Evolutionary conservation across 345 rosid genomes (phyloP), one percentile per base, ranked within the genome.

Genomic region (Citrus glauca): DNA sequence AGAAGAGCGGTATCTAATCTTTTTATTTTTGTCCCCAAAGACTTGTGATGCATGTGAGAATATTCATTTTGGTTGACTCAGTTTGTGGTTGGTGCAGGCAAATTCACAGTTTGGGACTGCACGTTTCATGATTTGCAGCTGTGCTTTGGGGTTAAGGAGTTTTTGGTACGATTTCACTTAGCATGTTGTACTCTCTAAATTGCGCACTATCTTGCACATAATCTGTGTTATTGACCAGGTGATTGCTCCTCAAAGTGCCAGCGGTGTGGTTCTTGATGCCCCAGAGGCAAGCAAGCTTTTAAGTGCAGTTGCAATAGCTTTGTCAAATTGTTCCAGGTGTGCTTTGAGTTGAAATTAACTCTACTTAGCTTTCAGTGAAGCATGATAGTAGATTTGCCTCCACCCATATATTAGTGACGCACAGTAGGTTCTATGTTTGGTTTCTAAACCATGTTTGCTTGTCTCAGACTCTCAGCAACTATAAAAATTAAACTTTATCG

Each of bases 171-270:
- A 69, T 65, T 73, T 67, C 30, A 66, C 70, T 80, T 40, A 19
- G 61, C 62, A 64, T 71, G 35, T 17, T 77, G 35, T 32, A 66
- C 19, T 71, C 64, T 70, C 16, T 75, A 30, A 28, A 33, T 74
- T 9, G 8, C 19, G 7, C 25, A 11, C 71, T 48, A 30, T 53
- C 61, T 75, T 82, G 25, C 61, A 55, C 48, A 8, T 75, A 55
- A 30, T 73, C 10, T 83, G 59, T 82, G 74, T 72, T 72, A 64
- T 79, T 77, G 66, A 50, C 79, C 84, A 94, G 99, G 89, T 94
- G 50, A 93, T 94, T 83, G 92, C 92, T 77, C 96, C 98, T 81
- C 98, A 90, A 81, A 94, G 98, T 91, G 99, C 95, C 78, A 96
- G 98, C 13, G 98, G 98, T 53, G 98, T 96, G 80, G 88, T 96